These are phyloP conservation scores for Selaginella tamariscina DNA, from an alignment of 75 land plant species.

Conservation along the genomic window DNA sequence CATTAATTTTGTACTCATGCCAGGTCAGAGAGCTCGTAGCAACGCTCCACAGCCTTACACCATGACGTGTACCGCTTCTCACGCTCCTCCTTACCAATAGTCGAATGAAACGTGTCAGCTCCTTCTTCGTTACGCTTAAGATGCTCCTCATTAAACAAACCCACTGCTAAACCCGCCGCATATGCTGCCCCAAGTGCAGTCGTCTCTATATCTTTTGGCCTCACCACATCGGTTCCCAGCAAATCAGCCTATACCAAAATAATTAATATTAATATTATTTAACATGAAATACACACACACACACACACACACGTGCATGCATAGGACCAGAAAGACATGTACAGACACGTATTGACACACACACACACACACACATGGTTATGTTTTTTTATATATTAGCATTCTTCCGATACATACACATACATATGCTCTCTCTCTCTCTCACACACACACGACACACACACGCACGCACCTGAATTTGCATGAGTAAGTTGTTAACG, in stretches of 20 bases:
- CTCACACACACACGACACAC: no score
- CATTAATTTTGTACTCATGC: conserved; percentile 19
- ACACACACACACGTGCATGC: no score
- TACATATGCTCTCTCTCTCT: no score
- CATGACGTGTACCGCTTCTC: conserved; percentile 68
- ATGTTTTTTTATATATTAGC: no score
- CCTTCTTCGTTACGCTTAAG: conserved; percentile 25
- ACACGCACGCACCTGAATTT: conserved; percentile 71
- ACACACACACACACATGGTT: no score
- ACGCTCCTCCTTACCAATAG: conserved; percentile 40
- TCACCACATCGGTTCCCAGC: conserved; percentile 68
- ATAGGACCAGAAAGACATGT: no score
- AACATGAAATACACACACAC: no score
- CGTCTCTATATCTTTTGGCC: conserved; percentile 90
- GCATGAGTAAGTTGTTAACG: conserved; percentile 93
- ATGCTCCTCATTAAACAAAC: conserved; percentile 61
- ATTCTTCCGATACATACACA: no score
- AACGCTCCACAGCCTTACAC: conserved; percentile 76
- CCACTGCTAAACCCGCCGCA: conserved; percentile 86
- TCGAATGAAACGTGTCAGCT: conserved; percentile 37
- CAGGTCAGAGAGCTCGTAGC: conserved; percentile 77
- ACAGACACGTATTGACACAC: no score
- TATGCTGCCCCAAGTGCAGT: conserved; percentile 97
- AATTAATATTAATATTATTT: no score
- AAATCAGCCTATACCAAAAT: conserved; percentile 93